Base-by-base conservation (phyloP, 2,329 filamentous ascomycete genomes). In the Amylocarpus encephaloides region DNA sequence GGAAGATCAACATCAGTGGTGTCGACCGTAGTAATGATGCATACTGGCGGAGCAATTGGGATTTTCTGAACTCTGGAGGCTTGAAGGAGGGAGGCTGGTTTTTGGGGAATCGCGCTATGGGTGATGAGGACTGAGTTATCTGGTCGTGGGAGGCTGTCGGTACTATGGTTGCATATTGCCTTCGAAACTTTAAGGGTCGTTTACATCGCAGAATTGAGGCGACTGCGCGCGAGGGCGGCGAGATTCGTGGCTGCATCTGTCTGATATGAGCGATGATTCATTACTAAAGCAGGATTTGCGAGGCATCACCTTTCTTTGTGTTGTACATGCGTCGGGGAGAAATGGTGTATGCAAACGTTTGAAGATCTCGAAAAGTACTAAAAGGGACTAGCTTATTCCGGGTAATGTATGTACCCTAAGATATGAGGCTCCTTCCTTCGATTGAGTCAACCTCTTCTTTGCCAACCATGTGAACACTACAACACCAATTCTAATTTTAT, bases 41-140 rank as follows among this genome's bases (percentile, higher is more conserved):
- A 69, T 88, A 88, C 68, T 85, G 79, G 33, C 85, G 77, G 59
- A 86, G 80, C 16, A 97, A 77, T 70, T 98, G 93, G 13, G 90
- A 85, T 72, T 97, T 95, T 67, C 92, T 86, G 63, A 85, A 85
- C 66, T 95, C 86, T 42, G 91, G 80, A 16, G 84, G 86, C 66
- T 92, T 88, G 67, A 94, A 86, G 48, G 88, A 95, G 3, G 88
- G 89, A 2, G 91, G 92, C 69, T 96, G 90, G 1, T 82, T 85
- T 0, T 82, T 66, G 46, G 79, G 76, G 59, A 74, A 77, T 62
- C 72, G 71, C 16, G 57, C 41, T 44, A 58, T 55, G 2, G 59
- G 53, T 13, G 53, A 48, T 30, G 72, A 64, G 1, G 72, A 70
- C 48, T 63, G 64, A 41, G 68, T 67, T 54, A 73, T 74, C 57